Percentiles rank a stretch among this genome's conserved stretches.
Evolutionary conservation across 2,329 filamentous ascomycete species (phyloP).

Genomic region (Aureobasidium pullulans): DNA sequence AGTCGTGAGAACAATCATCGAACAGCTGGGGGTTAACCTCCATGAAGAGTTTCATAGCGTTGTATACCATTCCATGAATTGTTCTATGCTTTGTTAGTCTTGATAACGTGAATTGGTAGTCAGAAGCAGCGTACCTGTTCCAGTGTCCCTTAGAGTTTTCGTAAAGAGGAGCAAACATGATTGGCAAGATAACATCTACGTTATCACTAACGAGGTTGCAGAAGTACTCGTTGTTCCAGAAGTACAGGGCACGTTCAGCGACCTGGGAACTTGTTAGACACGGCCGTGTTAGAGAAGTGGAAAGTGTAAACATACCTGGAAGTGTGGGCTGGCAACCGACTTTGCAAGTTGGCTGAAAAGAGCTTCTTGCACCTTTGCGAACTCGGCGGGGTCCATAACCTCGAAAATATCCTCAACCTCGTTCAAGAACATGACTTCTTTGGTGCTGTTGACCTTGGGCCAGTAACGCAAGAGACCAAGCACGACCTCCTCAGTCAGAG

Average conservation of each 20-base stretch:
- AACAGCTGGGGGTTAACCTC: slow-evolving; percentile 98
- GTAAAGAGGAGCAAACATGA: slow-evolving; percentile 98
- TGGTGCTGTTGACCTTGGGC: slow-evolving; percentile 99
- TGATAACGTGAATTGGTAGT: background rate
- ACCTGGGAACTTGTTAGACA: slow-evolving; percentile 47
- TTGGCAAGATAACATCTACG: slow-evolving; percentile 93
- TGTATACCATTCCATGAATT: slow-evolving; percentile 99
- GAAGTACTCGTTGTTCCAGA: slow-evolving; percentile 99
- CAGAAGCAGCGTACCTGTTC: slow-evolving; percentile 65
- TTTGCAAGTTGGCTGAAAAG: slow-evolving; percentile 96
- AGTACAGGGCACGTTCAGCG: slow-evolving; percentile 92
- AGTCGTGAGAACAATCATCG: slow-evolving; percentile 96
- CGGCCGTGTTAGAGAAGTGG: background rate
- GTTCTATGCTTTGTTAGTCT: slow-evolving; percentile 52
- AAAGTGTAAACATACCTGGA: slow-evolving; percentile 53
- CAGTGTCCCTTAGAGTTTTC: slow-evolving; percentile 99
- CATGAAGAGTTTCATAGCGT: slow-evolving; percentile 99
- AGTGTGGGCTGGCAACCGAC: slow-evolving; percentile 95
- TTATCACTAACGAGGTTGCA: slow-evolving; percentile 99
- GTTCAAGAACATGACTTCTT: slow-evolving; percentile 99
- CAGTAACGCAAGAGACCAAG: slow-evolving; percentile 91
- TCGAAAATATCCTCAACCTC: slow-evolving; percentile 99
- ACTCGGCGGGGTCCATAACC: slow-evolving; percentile 98
- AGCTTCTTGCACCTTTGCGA: slow-evolving; percentile 96
- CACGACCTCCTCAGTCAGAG: slow-evolving; percentile 94